Evolutionary conservation across 805 yeast genomes (phyloP).

Genomic region (Nakazawaea wyomingensis): DNA sequence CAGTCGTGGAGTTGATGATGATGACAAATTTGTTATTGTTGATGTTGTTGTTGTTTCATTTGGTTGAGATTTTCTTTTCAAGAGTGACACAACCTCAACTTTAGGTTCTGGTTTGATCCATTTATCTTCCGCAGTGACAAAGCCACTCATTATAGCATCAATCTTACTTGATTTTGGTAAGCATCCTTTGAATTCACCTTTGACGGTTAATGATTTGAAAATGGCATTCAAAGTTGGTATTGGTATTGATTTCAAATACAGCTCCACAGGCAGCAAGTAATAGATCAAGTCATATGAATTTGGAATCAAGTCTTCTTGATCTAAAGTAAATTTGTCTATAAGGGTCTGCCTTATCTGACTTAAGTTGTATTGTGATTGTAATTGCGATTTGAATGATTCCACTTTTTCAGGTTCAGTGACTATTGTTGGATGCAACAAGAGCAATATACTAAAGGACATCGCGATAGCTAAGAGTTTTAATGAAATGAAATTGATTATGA

Average conservation of each 20-base stretch:
- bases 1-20: conserved; percentile 1
- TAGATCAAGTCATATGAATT: conserved; percentile 38
- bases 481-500: too few species aligned
- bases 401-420: conserved; percentile 51
- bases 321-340: conserved; percentile 52
- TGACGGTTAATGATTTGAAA: conserved; percentile 31
- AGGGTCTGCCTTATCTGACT: conserved; percentile 42
- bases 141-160: conserved; percentile 65
- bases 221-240: conserved; percentile 35
- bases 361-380: conserved; percentile 23
- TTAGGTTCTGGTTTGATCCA: conserved; percentile 53
- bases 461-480: too few species aligned
- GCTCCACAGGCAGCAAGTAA: conserved; percentile 53
- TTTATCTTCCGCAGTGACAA: conserved; percentile 37
- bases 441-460: conserved; percentile 22
- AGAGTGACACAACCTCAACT: conserved; percentile 20
- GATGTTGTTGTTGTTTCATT: conserved; percentile 3
- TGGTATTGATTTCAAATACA: conserved; percentile 40
- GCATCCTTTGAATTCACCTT: conserved; percentile 49
- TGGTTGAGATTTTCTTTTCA: conserved; percentile 12
- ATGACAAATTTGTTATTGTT: not conserved
- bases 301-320: conserved; percentile 32
- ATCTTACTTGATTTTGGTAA: conserved; percentile 46
- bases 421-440: conserved; percentile 63
- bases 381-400: conserved; percentile 30